A percentile compares a stretch with the other conserved stretches of the same genome.
phyloP scores from a whole-genome alignment of 2,329 filamentous ascomycete genomes.

The Hypoxylon sp. region DNA sequence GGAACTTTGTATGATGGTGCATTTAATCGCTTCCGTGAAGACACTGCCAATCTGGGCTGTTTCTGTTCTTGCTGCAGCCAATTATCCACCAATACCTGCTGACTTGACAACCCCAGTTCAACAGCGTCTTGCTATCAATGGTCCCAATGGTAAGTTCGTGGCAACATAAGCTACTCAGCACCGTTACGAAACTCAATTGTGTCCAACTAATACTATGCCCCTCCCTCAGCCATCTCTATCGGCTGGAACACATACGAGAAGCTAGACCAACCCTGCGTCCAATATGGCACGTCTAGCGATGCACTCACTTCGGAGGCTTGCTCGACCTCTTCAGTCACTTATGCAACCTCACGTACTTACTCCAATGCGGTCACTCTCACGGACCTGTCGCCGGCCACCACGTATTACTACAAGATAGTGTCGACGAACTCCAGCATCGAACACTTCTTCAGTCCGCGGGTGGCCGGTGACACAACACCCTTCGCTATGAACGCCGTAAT shows the following conservation, averaged over 20 bases:
- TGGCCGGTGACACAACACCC: conserved; percentile 67
- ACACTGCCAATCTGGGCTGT: conserved; percentile 50
- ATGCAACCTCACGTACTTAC: conserved; percentile 68
- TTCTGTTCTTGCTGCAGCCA: conserved; percentile 51
- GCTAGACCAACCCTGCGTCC: conserved; percentile 63
- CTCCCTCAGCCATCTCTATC: conserved; percentile 62
- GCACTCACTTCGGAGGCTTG: conserved; percentile 60
- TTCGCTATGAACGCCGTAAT: conserved; percentile 68
- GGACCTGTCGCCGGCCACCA: conserved; percentile 65
- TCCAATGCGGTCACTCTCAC: conserved; percentile 65
- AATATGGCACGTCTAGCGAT: conserved; percentile 63
- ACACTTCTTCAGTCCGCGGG: conserved; percentile 68
- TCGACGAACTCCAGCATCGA: conserved; percentile 69
- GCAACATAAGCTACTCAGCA: conserved; percentile 11
- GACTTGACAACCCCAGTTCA: conserved; percentile 69
- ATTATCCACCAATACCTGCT: conserved; percentile 62
- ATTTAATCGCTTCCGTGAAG: conserved; percentile 42
- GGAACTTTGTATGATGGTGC: conserved; percentile 48
- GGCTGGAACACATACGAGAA: conserved; percentile 71
- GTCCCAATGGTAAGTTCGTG: conserved; percentile 60
- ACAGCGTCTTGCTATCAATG: conserved; percentile 67
- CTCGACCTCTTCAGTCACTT: conserved; percentile 64
- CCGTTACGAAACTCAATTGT: conserved; percentile 7
- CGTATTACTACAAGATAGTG: conserved; percentile 72
- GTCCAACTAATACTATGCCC: conserved; percentile 15